Conservation (phyloP, 2,329 filamentous ascomycete genomes). For the Claviceps cyperi region DNA sequence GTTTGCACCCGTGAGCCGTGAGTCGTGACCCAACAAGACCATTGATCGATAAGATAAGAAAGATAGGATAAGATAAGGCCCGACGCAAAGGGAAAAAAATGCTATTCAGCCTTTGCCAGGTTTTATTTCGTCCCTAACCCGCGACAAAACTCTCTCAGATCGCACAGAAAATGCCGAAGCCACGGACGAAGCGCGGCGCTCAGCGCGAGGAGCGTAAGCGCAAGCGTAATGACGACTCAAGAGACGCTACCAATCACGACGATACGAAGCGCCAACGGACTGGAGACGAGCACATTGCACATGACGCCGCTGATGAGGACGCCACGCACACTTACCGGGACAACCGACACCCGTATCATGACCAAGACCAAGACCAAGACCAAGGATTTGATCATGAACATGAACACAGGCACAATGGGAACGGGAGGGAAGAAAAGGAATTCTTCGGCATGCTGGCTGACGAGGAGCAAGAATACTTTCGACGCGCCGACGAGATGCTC, state of each 20-base stretch:
- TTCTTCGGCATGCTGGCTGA: conserved; percentile 92
- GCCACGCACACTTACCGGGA: not conserved
- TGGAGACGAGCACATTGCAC: conserved; percentile 7
- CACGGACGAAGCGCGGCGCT: conserved; percentile 26
- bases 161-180: conserved; percentile 28
- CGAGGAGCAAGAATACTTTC: conserved; percentile 92
- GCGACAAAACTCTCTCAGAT: conserved; percentile 2
- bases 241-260: conserved; percentile 5
- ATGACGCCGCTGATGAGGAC: not conserved
- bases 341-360: conserved; percentile 11
- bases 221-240: conserved; percentile 17
- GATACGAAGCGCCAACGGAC: conserved; percentile 15
- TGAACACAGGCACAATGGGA: not conserved
- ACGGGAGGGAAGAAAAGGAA: conserved; percentile 39
- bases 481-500: conserved; percentile 74
- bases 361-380: conserved; percentile 8
- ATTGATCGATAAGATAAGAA: too few relatives aligned
- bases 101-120: not conserved
- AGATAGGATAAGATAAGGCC: not conserved
- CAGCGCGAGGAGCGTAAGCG: conserved; percentile 27
- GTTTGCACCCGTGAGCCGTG: too few relatives aligned
- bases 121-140: not conserved
- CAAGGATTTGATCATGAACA: not conserved
- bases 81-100: conserved; percentile 3
- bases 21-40: too few relatives aligned